Percentiles rank a stretch among this genome's conserved stretches.
Evolutionary conservation across 441 rosid genomes (phyloP).

Genomic region (Syzygium syzygioides): DNA sequence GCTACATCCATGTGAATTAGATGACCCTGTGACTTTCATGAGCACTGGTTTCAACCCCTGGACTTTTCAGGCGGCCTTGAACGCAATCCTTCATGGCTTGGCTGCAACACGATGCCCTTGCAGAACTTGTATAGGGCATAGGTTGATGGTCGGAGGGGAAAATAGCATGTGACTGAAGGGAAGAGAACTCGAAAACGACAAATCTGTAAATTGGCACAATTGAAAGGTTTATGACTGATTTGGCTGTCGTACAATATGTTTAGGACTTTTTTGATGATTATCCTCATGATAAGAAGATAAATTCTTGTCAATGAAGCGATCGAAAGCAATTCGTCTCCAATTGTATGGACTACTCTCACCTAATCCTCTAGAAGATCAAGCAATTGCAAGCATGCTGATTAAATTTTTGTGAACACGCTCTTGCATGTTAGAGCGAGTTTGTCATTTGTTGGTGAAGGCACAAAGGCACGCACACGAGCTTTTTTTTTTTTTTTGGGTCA

Average conservation of each 20-base stretch:
- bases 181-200: not conserved
- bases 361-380: not conserved
- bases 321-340: not conserved
- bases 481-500: not conserved
- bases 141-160: not conserved
- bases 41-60: not conserved
- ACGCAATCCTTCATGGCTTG: not conserved
- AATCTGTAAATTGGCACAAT: not conserved
- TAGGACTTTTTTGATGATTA: no score
- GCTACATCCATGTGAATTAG: not conserved
- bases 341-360: not conserved
- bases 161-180: not conserved
- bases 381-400: not conserved
- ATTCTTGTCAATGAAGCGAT: not conserved
- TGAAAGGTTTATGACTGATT: no score
- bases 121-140: not conserved
- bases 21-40: not conserved
- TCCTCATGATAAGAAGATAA: not conserved
- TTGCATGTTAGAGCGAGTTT: not conserved
- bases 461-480: not conserved
- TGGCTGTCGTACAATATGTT: no score
- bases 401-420: not conserved
- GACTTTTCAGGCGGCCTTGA: not conserved
- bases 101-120: not conserved
- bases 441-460: not conserved